Base-by-base conservation (phyloP, 345 rosid species). In the Turnera subulata region DNA sequence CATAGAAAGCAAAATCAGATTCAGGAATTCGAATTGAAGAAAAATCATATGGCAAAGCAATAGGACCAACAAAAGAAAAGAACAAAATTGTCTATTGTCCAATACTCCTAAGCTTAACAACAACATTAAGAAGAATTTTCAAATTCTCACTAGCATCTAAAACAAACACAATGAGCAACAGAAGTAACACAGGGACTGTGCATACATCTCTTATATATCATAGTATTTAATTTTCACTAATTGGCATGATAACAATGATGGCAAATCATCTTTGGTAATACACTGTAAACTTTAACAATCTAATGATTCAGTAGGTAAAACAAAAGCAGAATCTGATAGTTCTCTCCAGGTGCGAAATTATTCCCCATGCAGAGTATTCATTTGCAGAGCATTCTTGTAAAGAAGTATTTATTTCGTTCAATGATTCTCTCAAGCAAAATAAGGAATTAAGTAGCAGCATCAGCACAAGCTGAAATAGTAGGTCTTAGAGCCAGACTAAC, bases 1-100 rank as follows among this genome's bases (percentile, higher is more conserved):
- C 61, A 66, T 11, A 61, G 15, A 37, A 55, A 46, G 21, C 53
- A 46, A 63, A 15, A 19, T 38, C 11, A 54, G 33, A 13, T 29
- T 47, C 61, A 19, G 43, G 15, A 29, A 26, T 6, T 37, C 5
- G 33, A 19, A 15, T 32, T 35, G 24, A 19, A 19, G 50, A 8
- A 5, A 19, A 9, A 47, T n/a, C 24, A 47, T 47, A 24, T 2
- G 7, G 50, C 47, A 15, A 4, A 44, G 29, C 22, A 0, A 14
- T 48, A 5, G 12, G 25, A n/a, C n/a, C n/a, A n/a, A 19, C 19
- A 20, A 0, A 6, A 11, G 50, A 6, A 11, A 3, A 18, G 4
- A 46, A 6, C 17, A 20, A 14, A 46, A 46, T 46, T 19, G 19
- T 46, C 19, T 16, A 7, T 46, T 16, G 2, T 18, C 50, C 7